phyloP scores from a whole-genome alignment of 2,329 filamentous ascomycete species.

The Tolypocladium amazonense region DNA sequence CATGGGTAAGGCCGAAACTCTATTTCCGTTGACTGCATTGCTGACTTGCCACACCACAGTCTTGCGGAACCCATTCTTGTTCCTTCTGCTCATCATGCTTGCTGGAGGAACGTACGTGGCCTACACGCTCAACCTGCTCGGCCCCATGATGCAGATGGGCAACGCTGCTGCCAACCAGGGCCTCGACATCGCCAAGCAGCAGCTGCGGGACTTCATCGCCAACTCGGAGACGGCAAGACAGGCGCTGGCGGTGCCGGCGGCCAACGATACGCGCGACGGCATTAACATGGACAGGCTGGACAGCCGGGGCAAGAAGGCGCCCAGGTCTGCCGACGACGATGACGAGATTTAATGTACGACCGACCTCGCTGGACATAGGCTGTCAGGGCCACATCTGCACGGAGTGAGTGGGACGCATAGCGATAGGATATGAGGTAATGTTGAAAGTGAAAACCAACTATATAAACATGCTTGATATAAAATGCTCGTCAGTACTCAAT shows the following conservation, averaged over 20 bases:
- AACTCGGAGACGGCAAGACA: constrained; percentile 76
- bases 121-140: constrained; percentile 89
- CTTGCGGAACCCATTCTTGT: constrained; percentile 85
- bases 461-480: not conserved
- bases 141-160: constrained; percentile 90
- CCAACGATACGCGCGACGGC: constrained; percentile 27
- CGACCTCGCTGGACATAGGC: not conserved
- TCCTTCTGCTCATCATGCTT: constrained; percentile 73
- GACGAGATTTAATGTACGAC: constrained; percentile 34
- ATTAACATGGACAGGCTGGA: constrained; percentile 52
- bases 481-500: not conserved
- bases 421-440: constrained; percentile 10
- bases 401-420: not conserved
- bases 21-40: not conserved
- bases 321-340: constrained; percentile 44
- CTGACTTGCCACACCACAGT: constrained; percentile 41
- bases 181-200: constrained; percentile 83
- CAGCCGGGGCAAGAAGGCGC: constrained; percentile 42
- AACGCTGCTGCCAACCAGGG: constrained; percentile 83
- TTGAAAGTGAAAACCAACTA: not conserved
- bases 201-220: constrained; percentile 81
- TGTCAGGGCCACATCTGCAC: not conserved
- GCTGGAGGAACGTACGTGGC: constrained; percentile 75
- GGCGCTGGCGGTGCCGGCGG: constrained; percentile 65
- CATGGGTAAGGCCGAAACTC: constrained; percentile 53